These are phyloP conservation scores for Forsythia suspensa DNA, from an alignment of 257 asterid genomes.

Conservation along the genomic window DNA sequence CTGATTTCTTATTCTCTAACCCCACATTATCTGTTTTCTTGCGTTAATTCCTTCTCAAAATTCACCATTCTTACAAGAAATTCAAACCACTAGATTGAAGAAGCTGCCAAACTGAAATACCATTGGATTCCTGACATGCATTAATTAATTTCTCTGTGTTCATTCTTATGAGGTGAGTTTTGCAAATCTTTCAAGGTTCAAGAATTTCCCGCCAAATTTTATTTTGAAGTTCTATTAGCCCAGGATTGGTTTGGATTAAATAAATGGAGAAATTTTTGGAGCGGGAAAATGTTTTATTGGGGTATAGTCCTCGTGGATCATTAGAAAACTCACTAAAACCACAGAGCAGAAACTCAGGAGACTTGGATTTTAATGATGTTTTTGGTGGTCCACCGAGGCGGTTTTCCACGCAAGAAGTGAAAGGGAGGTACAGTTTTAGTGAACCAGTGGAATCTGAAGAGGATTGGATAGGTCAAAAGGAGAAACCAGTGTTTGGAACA, in stretches of 20 bases:
- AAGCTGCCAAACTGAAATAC: not conserved
- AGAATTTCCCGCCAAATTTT: slow-evolving; percentile 47
- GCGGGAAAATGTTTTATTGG: slow-evolving; percentile 40
- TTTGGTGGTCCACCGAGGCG: slow-evolving; percentile 96
- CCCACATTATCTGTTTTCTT: slow-evolving; percentile 41
- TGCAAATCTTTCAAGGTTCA: not conserved
- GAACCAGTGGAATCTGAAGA: slow-evolving; percentile 47
- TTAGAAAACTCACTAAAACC: slow-evolving; percentile 21
- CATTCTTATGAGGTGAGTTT: not conserved
- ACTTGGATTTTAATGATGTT: slow-evolving; percentile 73
- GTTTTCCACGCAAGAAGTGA: slow-evolving; percentile 61
- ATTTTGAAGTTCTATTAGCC: not conserved
- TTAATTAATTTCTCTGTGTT: not conserved
- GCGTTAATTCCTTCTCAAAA: slow-evolving; percentile 7
- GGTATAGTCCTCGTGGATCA: slow-evolving; percentile 25
- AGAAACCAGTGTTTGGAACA: slow-evolving; percentile 74
- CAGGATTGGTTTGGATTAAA: not conserved
- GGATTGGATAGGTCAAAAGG: slow-evolving; percentile 16
- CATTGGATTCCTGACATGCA: not conserved
- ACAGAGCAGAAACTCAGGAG: slow-evolving; percentile 35
- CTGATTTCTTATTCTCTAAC: slow-evolving; percentile 17
- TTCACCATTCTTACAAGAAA: slow-evolving; percentile 2
- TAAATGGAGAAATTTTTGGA: slow-evolving; percentile 57
- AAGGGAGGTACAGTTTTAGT: slow-evolving; percentile 50
- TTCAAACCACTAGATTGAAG: not conserved